phyloP scores from a whole-genome alignment of 768 basidiomycete genomes.

The Russula brevipes region DNA sequence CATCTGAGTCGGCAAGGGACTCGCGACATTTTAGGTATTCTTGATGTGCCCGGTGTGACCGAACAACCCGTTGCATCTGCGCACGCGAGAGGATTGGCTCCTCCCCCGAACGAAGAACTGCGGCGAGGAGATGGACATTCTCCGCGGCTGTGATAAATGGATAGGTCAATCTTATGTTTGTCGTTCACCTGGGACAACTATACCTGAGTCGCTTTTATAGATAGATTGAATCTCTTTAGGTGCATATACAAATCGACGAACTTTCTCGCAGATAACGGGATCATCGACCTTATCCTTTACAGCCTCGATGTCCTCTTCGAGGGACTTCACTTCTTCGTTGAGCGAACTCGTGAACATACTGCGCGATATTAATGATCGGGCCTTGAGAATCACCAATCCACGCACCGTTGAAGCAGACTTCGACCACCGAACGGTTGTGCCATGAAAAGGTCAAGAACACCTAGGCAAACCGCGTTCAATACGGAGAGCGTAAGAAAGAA shows the following conservation, averaged over 20 bases:
- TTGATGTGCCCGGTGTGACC: slow-evolving; percentile 71
- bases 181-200: slow-evolving; percentile 27
- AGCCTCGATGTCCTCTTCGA: slow-evolving; percentile 83
- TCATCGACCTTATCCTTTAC: slow-evolving; percentile 90
- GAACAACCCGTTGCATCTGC: slow-evolving; percentile 76
- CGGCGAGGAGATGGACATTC: slow-evolving; percentile 67
- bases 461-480: slow-evolving; percentile 28
- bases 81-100: slow-evolving; percentile 67
- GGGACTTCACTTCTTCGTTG: slow-evolving; percentile 77
- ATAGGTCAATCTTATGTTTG: slow-evolving; percentile 1
- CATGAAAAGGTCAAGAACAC: slow-evolving; percentile 87
- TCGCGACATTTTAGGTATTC: slow-evolving; percentile 63
- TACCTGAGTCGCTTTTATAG: slow-evolving; percentile 76
- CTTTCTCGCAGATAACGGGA: slow-evolving; percentile 80
- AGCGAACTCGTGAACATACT: slow-evolving; percentile 96
- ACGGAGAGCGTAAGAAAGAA: slow-evolving; percentile 1
- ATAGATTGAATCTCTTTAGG: slow-evolving; percentile 82
- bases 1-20: slow-evolving; percentile 73
- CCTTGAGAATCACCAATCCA: neutral
- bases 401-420: slow-evolving; percentile 82
- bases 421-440: slow-evolving; percentile 95
- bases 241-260: slow-evolving; percentile 80
- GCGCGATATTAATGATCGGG: neutral
- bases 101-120: slow-evolving; percentile 74
- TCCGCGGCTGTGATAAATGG: slow-evolving; percentile 47